phyloP scores from a whole-genome alignment of 495 filamentous ascomycete genomes.

The Aspergillus wentii region DNA sequence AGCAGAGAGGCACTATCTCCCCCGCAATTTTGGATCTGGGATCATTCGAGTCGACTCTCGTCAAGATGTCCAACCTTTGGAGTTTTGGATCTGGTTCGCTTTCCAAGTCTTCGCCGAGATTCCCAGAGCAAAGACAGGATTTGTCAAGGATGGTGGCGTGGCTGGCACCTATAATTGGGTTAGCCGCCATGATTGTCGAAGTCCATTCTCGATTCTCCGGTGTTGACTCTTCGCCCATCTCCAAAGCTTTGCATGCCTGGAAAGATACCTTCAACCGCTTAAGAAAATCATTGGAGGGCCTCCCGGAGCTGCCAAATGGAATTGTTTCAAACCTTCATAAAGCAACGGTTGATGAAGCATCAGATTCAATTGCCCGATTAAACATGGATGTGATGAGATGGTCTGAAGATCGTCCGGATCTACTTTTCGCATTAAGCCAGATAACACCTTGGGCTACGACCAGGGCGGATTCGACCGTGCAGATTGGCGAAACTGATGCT shows the following conservation, averaged over 20 bases:
- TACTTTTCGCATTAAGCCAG: slow-evolving; percentile 61
- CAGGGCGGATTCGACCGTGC: slow-evolving; percentile 8
- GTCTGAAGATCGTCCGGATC: slow-evolving; percentile 44
- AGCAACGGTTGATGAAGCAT: slow-evolving; percentile 39
- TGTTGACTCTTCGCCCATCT: slow-evolving; percentile 33
- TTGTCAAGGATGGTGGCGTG: slow-evolving; percentile 34
- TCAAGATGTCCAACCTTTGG: slow-evolving; percentile 40
- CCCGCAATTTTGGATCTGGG: slow-evolving; percentile 31
- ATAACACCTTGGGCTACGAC: slow-evolving; percentile 43
- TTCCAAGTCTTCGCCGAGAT: slow-evolving; percentile 17
- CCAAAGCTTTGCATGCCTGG: slow-evolving; percentile 43
- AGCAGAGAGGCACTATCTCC: slow-evolving; percentile 58
- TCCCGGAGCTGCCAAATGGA: slow-evolving; percentile 50
- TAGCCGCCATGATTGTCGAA: slow-evolving; percentile 42
- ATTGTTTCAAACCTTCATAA: slow-evolving; percentile 44
- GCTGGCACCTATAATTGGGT: slow-evolving; percentile 44
- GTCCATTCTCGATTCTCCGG: slow-evolving; percentile 58
- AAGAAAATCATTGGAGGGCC: slow-evolving; percentile 31
- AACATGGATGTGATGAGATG: slow-evolving; percentile 35
- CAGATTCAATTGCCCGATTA: slow-evolving; percentile 38
- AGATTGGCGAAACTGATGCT: slow-evolving; percentile 8
- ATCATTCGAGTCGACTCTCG: slow-evolving; percentile 29
- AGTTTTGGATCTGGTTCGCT: slow-evolving; percentile 25
- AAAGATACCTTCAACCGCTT: slow-evolving; percentile 38
- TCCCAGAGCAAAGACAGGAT: slow-evolving; percentile 12